A percentile compares a stretch with the other conserved stretches of the same genome.
phyloP scores from a whole-genome alignment of 2,329 filamentous ascomycete species.

The Reticulascus tulasneorum region DNA sequence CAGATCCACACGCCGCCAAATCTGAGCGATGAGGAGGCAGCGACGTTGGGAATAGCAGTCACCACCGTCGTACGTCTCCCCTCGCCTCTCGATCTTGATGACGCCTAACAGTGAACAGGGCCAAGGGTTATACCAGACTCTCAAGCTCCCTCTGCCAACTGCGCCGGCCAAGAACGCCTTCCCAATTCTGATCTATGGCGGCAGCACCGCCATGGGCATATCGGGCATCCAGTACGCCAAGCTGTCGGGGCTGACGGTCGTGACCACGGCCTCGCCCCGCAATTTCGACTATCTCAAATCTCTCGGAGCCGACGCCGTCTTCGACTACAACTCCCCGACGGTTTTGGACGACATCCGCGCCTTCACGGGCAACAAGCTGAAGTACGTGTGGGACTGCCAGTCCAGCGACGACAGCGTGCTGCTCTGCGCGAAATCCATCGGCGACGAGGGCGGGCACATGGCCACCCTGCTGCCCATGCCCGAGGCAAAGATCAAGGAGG shows the following conservation, averaged over 20 bases:
- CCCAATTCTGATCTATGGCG: slow-evolving; percentile 37
- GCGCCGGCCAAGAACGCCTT: slow-evolving; percentile 29
- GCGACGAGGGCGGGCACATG: slow-evolving; percentile 25
- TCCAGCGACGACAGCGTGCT: slow-evolving; percentile 4
- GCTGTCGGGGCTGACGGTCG: slow-evolving; percentile 27
- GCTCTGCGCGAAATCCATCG: slow-evolving; percentile 19
- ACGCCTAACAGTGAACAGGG: slow-evolving; percentile 22
- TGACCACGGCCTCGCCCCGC: slow-evolving; percentile 26
- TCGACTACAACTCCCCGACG: slow-evolving; percentile 24
- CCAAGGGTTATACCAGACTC: slow-evolving; percentile 45
- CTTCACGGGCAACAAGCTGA: slow-evolving; percentile 17
- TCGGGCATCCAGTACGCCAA: slow-evolving; percentile 36
- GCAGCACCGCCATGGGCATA: slow-evolving; percentile 52
- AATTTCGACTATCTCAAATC: slow-evolving; percentile 30
- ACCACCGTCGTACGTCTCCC: slow-evolving; percentile 31
- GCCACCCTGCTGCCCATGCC: slow-evolving; percentile 34
- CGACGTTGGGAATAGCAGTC: slow-evolving; percentile 39
- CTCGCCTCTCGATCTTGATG: not conserved
- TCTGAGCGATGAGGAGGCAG: slow-evolving; percentile 41
- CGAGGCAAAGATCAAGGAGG: slow-evolving; percentile 33
- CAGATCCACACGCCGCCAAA: slow-evolving; percentile 41
- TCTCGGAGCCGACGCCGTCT: slow-evolving; percentile 25
- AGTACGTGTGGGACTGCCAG: slow-evolving; percentile 22
- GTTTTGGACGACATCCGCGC: slow-evolving; percentile 20
- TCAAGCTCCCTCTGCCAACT: slow-evolving; percentile 42